Conservation (phyloP, 176 grass and related monocot species). For the Pontederia paniculata region DNA sequence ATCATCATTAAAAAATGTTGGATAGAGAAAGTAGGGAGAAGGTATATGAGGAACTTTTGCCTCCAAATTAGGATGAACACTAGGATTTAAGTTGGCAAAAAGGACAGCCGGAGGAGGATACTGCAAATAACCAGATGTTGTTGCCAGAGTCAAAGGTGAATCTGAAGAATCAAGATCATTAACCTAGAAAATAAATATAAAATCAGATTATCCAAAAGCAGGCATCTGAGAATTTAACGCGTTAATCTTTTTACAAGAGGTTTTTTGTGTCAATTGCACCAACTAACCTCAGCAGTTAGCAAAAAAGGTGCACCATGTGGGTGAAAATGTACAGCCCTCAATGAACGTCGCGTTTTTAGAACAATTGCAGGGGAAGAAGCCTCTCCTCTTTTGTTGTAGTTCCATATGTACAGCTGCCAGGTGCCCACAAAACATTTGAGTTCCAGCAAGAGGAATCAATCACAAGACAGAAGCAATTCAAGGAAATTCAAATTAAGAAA, state of each 20-base stretch:
- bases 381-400: conserved; percentile 76
- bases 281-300: conserved; percentile 80
- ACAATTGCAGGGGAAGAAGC: conserved; percentile 52
- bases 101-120: conserved; percentile 58
- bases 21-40: conserved; percentile 35
- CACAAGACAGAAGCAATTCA: conserved; percentile 9
- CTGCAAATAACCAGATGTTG: conserved; percentile 83
- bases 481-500: background rate
- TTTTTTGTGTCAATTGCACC: too few species aligned
- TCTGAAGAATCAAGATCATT: conserved; percentile 89
- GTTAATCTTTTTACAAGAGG: too few species aligned
- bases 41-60: conserved; percentile 9
- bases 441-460: conserved; percentile 15
- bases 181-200: conserved; percentile 42
- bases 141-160: conserved; percentile 66
- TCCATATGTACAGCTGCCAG: conserved; percentile 91
- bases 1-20: conserved; percentile 43
- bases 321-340: conserved; percentile 99
- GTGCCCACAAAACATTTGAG: conserved; percentile 11
- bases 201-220: conserved; percentile 8
- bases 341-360: conserved; percentile 82
- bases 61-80: conserved; percentile 36
- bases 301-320: conserved; percentile 85
- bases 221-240: background rate
- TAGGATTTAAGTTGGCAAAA: conserved; percentile 58